phyloP scores from a whole-genome alignment of 139 green algal genomes.

The Mesotaenium endlicherianum region DNA sequence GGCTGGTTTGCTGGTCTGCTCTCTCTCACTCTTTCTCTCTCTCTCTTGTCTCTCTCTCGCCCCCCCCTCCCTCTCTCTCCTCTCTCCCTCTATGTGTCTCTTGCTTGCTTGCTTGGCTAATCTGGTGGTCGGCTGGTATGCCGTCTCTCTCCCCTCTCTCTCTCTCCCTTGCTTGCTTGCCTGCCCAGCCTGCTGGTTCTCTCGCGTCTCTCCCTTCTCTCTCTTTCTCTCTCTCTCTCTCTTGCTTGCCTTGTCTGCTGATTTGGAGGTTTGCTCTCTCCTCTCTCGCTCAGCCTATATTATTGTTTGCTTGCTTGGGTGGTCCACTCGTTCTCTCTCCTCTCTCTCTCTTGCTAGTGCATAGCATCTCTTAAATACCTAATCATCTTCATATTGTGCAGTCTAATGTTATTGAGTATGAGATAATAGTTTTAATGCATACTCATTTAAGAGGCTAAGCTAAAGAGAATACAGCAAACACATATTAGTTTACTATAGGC shows the following conservation, averaged over 20 bases:
- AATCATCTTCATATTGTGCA: no score
- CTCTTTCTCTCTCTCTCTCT: not conserved
- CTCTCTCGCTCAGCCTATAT: no score
- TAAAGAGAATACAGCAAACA: no score
- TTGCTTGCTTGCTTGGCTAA: not conserved
- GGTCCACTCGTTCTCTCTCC: no score
- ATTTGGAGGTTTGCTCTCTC: not conserved
- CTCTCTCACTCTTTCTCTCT: not conserved
- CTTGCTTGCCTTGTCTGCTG: not conserved
- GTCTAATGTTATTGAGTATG: no score
- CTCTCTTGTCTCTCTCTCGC: not conserved
- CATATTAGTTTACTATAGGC: no score
- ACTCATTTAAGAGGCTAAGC: no score
- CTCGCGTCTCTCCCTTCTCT: not conserved
- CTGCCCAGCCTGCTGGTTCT: not conserved
- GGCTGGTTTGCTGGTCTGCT: not conserved
- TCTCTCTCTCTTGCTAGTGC: no score
- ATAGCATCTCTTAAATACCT: no score
- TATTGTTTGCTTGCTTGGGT: no score
- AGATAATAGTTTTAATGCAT: no score
- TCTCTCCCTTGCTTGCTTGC: not conserved
- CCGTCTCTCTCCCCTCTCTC: not conserved
- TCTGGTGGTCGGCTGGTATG: not conserved
- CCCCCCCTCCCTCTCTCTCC: not conserved
- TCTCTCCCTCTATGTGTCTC: conserved; percentile 7